Conservation (phyloP, 495 filamentous ascomycete genomes). For the Hyphodiscus hymeniophilus region DNA sequence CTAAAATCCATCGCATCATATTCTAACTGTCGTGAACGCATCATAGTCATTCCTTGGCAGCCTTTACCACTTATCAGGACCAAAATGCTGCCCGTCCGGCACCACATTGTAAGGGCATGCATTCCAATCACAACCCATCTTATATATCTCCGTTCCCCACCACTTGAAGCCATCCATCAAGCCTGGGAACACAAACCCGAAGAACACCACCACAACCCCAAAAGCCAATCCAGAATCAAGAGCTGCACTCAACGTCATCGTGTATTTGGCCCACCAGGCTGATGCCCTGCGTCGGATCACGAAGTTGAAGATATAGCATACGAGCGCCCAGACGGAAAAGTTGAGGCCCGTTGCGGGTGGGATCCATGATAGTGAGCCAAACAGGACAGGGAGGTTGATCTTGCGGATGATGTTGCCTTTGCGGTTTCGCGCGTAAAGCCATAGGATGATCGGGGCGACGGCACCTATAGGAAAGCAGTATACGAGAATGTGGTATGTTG, state of each 20-base stretch:
- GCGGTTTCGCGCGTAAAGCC: slow-evolving; percentile 47
- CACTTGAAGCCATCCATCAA: slow-evolving; percentile 54
- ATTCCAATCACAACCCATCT: slow-evolving; percentile 55
- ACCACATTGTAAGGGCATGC: slow-evolving; percentile 49
- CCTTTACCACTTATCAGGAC: slow-evolving; percentile 45
- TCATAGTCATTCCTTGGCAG: neutral
- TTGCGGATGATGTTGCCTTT: slow-evolving; percentile 44
- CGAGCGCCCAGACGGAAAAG: slow-evolving; percentile 72
- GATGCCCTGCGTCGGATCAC: slow-evolving; percentile 53
- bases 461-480: slow-evolving; percentile 76
- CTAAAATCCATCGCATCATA: too few relatives aligned
- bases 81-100: slow-evolving; percentile 46
- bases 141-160: slow-evolving; percentile 74
- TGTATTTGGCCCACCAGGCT: slow-evolving; percentile 85
- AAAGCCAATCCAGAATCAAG: slow-evolving; percentile 76
- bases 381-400: slow-evolving; percentile 64
- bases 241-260: slow-evolving; percentile 76
- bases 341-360: slow-evolving; percentile 80
- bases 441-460: slow-evolving; percentile 58
- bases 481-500: slow-evolving; percentile 59
- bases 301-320: slow-evolving; percentile 78
- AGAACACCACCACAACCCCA: slow-evolving; percentile 73
- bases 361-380: slow-evolving; percentile 70
- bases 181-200: slow-evolving; percentile 69
- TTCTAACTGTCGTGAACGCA: too few relatives aligned